Evolutionary conservation across 352 stramenopile genomes (phyloP), one percentile per base, ranked within the genome.

Genomic region (Phytophthora pistaciae): DNA sequence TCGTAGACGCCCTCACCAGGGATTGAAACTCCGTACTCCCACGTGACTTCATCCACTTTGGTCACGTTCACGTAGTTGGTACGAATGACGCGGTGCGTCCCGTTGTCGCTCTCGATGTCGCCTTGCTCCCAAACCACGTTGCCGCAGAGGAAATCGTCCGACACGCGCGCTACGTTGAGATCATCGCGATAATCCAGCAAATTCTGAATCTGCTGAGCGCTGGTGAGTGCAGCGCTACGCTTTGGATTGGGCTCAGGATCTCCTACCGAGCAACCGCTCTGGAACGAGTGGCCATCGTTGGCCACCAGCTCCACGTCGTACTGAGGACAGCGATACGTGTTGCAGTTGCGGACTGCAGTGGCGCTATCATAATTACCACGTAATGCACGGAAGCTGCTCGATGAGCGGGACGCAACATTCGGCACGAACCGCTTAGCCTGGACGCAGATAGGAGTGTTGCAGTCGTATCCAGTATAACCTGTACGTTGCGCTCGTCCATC

Each of bases 381-480:
- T 18, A 96, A 56, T 18, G 87, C 86, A 31, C 82, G 38, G 33
- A 94, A 91, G 16, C 27, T 21, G 13, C 55, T 75, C 3, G 75
- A 60, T 0, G 48, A 68, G 14, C 70, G 59, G 7, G 61, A 65
- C 14, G 68, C 66, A 7, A 96, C 87, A 72, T 99, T 99, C 56
- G 98, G 79, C 5, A 97, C 78, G 60, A 99, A 99, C 3, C 58
- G 66, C 54, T 98, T 80, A 16, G 94, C 95, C 54, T 93, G 92
- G 6, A 95, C 98, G 68, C 97, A 99, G 53, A 99, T 99, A 10
- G 97, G 97, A 33, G 92, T 98, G 60, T 90, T 92, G 81, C 97
- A 99, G 72, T 99, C 97, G 71, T 98, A 99, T 5, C 97, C 97
- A 16, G 97, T 99, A 74, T 87, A 95, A 1, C 97, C 97, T 8